Evolutionary conservation across 208 protist species (phyloP), one percentile per base, ranked within the genome.

Genomic region (Crithidia brevicula): DNA sequence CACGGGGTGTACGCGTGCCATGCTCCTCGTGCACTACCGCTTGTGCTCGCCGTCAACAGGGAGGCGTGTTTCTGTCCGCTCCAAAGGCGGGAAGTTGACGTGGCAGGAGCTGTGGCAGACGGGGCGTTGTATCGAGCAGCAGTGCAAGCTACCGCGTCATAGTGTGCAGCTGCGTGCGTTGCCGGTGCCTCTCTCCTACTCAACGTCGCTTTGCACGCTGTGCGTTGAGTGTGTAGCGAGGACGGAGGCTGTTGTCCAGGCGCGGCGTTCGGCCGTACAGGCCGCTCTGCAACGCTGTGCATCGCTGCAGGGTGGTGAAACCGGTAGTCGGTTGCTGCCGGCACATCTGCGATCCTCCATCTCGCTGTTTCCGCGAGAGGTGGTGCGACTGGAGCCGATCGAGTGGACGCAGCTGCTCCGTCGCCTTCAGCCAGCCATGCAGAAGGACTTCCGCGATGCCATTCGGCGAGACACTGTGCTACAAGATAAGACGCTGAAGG

Each of bases 401-500:
- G 72, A 52, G 20, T 46, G 46, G 50, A 34, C 36, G 33, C 70
- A 76, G 56, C 61, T 76, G 11, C 38, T 69, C 34, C 70, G 54
- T 6, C 64, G 74, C 1, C 49, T 81, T 31, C 67, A 68, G 42
- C 79, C 75, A 1, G 18, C 56, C 11, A 50, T 85, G 34, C 65
- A 86, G 51, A 40, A 73, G 15, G 16, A 51, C 58, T 81, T 89
- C 50, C 59, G 52, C 36, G 58, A 80, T 5, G 66, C 52, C 3
- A 57, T 87, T 18, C 71, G 74, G 30, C 58, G 62, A 3, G 88
- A 96, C 31, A 73, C 74, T 2, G 60, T 88, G n/a, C 61, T 94
- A 8, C 74, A 85, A n/a, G 75, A 82, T 54, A 94, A 92, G 73
- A 52, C 67, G 23, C 74, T 97, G 15, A 94, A 95, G 58, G 67